Evolutionary conservation across 768 basidiomycete species (phyloP).

Genomic region (Leccinum broughii): DNA sequence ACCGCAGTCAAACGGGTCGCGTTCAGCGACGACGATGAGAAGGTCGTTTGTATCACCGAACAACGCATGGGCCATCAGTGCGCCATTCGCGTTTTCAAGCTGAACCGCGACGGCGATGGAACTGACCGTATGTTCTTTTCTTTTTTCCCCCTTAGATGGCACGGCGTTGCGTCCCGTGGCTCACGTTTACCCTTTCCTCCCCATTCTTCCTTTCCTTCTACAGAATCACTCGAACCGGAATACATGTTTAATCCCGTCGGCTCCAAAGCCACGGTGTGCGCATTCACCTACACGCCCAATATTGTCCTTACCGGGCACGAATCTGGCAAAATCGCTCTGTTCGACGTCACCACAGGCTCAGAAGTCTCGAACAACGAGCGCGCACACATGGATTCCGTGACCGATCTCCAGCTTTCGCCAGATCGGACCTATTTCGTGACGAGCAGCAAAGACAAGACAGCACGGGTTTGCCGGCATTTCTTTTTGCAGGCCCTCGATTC

Average conservation of each 20-base stretch:
- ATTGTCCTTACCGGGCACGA: constrained; percentile 94
- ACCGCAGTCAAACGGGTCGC: constrained; percentile 96
- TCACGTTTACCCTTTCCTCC: constrained; percentile 2
- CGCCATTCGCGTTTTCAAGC: constrained; percentile 85
- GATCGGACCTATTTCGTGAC: constrained; percentile 96
- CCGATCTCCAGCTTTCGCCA: constrained; percentile 87
- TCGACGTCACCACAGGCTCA: constrained; percentile 85
- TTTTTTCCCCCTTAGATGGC: not conserved
- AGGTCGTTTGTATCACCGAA: constrained; percentile 92
- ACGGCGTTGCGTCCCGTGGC: not conserved
- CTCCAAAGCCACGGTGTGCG: constrained; percentile 95
- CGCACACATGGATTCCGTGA: constrained; percentile 84
- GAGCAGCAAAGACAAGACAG: constrained; percentile 94
- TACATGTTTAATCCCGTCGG: constrained; percentile 86
- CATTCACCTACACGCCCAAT: constrained; percentile 77
- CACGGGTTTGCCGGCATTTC: constrained; percentile 58
- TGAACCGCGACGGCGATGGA: constrained; percentile 82
- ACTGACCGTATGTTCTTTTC: constrained; percentile 65
- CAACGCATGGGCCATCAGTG: constrained; percentile 94
- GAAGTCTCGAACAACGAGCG: constrained; percentile 83
- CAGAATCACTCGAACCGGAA: constrained; percentile 75
- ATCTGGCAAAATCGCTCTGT: constrained; percentile 91
- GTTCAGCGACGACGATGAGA: constrained; percentile 83
- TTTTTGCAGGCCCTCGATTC: not conserved
- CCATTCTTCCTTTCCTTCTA: not conserved